Evolutionary conservation across 2,329 filamentous ascomycete species (phyloP).

Genomic region (Emmonsia crescens): DNA sequence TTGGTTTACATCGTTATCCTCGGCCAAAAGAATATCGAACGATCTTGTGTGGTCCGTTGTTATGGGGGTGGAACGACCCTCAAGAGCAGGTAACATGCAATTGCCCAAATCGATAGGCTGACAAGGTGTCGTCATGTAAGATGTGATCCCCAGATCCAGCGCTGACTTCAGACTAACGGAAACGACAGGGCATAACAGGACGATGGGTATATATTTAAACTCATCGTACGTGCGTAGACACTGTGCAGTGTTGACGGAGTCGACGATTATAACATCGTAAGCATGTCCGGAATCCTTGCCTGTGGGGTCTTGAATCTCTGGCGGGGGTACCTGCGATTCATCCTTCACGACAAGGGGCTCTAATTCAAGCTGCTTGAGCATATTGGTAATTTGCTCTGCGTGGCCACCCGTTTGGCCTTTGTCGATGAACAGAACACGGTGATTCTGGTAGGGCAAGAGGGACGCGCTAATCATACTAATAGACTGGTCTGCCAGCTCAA

Average conservation of each 20-base stretch:
- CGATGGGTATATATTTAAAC: slow-evolving; percentile 96
- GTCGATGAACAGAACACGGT: slow-evolving; percentile 90
- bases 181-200: slow-evolving; percentile 78
- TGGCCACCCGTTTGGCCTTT: slow-evolving; percentile 61
- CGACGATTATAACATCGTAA: slow-evolving; percentile 93
- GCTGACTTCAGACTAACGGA: slow-evolving; percentile 89
- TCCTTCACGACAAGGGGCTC: slow-evolving; percentile 74
- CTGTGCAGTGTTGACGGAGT: slow-evolving; percentile 84
- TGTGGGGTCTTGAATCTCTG: slow-evolving; percentile 42
- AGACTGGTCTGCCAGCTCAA: slow-evolving; percentile 72
- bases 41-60: slow-evolving; percentile 90
- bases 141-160: slow-evolving; percentile 91
- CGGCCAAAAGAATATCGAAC: slow-evolving; percentile 87
- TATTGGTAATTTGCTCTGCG: slow-evolving; percentile 62
- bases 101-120: slow-evolving; percentile 89
- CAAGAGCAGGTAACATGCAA: slow-evolving; percentile 87
- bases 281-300: slow-evolving; percentile 44
- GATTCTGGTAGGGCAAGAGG: slow-evolving; percentile 79
- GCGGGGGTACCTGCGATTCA: slow-evolving; percentile 53
- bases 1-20: slow-evolving; percentile 97
- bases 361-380: slow-evolving; percentile 69
- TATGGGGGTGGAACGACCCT: slow-evolving; percentile 82
- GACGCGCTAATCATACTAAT: slow-evolving; percentile 62
- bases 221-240: slow-evolving; percentile 77
- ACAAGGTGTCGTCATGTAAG: slow-evolving; percentile 97